A percentile compares a stretch with the other conserved stretches of the same genome.
Conservation (phyloP, 1,284 basidiomycete species). For the Ceratobasidium sp. region DNA sequence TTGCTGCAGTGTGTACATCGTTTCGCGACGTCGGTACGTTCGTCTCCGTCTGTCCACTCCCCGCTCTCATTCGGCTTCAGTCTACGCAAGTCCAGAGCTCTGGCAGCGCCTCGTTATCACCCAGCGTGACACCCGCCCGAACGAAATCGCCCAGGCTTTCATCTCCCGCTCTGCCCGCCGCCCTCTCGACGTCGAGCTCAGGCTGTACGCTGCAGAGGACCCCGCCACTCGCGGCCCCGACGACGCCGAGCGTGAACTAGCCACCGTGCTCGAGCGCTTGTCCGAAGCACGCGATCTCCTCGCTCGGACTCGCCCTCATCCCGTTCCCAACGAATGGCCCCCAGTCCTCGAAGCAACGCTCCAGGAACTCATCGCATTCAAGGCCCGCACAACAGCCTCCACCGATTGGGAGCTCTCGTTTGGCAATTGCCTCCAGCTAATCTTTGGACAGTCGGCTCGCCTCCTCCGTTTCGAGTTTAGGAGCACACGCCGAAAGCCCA, state of each 20-base stretch:
- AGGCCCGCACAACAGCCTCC: slow-evolving; percentile 9
- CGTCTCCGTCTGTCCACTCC: not conserved
- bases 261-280: slow-evolving; percentile 14
- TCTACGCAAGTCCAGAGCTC: slow-evolving; percentile 28
- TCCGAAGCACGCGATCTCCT: slow-evolving; percentile 20
- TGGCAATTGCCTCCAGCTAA: not conserved
- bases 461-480: slow-evolving; percentile 26
- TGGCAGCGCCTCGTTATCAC: slow-evolving; percentile 33
- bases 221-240: slow-evolving; percentile 25
- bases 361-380: slow-evolving; percentile 13
- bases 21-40: slow-evolving; percentile 15
- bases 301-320: slow-evolving; percentile 18
- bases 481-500: slow-evolving; percentile 22
- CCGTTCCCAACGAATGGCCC: slow-evolving; percentile 16
- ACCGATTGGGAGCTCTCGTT: slow-evolving; percentile 18
- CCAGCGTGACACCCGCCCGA: slow-evolving; percentile 21
- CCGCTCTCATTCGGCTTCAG: not conserved
- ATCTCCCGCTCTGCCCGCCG: slow-evolving; percentile 20
- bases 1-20: slow-evolving; percentile 28
- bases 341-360: slow-evolving; percentile 24
- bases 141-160: slow-evolving; percentile 12
- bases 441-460: slow-evolving; percentile 3
- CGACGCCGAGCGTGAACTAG: slow-evolving; percentile 29
- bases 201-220: slow-evolving; percentile 23
- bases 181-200: slow-evolving; percentile 9